Evolutionary conservation across 768 basidiomycete species (phyloP).

Genomic region (Amanita muscaria): DNA sequence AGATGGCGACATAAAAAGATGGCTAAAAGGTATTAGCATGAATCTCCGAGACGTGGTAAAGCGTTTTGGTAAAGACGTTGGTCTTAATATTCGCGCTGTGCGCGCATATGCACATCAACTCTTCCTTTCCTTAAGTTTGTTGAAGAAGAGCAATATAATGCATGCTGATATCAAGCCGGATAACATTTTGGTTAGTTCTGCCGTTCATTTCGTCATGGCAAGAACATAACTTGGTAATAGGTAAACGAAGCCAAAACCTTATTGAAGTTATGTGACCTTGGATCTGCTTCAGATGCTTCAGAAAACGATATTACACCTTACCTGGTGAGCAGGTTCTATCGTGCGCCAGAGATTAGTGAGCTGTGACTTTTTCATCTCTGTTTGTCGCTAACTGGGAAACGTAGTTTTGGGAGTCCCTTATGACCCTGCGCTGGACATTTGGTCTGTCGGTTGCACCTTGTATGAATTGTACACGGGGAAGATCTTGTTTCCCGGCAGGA

Average conservation of each 20-base stretch:
- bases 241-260: slow-evolving; percentile 93
- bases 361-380: slow-evolving; percentile 5
- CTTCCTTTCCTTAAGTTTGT: slow-evolving; percentile 75
- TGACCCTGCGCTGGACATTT: slow-evolving; percentile 87
- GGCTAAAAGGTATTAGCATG: slow-evolving; percentile 51
- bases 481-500: slow-evolving; percentile 93
- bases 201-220: neutral
- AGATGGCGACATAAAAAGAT: neutral
- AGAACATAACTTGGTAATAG: slow-evolving; percentile 28
- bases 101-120: slow-evolving; percentile 97
- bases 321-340: slow-evolving; percentile 94
- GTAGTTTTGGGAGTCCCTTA: slow-evolving; percentile 92
- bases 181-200: slow-evolving; percentile 75
- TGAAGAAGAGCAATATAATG: slow-evolving; percentile 89
- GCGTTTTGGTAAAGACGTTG: slow-evolving; percentile 96
- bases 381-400: slow-evolving; percentile 8
- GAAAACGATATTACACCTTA: slow-evolving; percentile 98
- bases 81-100: slow-evolving; percentile 93
- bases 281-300: slow-evolving; percentile 90
- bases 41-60: slow-evolving; percentile 97
- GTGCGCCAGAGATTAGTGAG: slow-evolving; percentile 97
- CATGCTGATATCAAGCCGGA: slow-evolving; percentile 99
- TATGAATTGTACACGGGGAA: slow-evolving; percentile 94
- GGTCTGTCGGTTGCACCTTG: slow-evolving; percentile 97
- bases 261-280: slow-evolving; percentile 91